Evolutionary conservation across 2,329 filamentous ascomycete genomes (phyloP), one percentile per base, ranked within the genome.

Genomic region (Microdochium nivale): DNA sequence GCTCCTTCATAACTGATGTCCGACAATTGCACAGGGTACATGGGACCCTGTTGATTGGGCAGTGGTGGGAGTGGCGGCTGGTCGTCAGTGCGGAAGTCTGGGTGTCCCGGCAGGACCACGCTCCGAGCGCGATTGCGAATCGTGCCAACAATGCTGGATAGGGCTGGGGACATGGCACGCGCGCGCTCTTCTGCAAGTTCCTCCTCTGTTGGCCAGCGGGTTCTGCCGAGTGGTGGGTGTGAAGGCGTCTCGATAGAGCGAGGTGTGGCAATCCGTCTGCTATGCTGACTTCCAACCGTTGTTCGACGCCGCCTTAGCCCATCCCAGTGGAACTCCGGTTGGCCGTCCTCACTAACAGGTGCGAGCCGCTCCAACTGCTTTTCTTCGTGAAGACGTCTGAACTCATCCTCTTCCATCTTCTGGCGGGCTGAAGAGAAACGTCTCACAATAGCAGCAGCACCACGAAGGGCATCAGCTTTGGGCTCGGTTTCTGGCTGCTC

Each of bases 401-500:
- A 80, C 66, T 97, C 94, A 46, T 88, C 82, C 8, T 83, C 76
- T 65, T 97, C 89, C 74, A 87, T 87, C 64, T 86, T 87, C 55
- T 86, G 80, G 54, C 94, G 80, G 0, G 85, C 78, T 11, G 77
- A 77, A 0, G 90, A 96, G 49, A 99, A 77, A 14, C 88, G 83
- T 55, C 94, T 83, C 50, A 99, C 79, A 53, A 99, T 90, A 47
- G 90, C 90, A 7, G 89, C 91, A 16, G 92, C 77, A 54, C 92
- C 94, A 58, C 94, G 88, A 62, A 99, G 95, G 10, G 94, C 90
- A 67, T 99, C 94, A 14, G 94, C 94, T 65, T 96, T 95, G 50
- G 94, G 94, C 62, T 99, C 94, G 14, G 87, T 87, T 68, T 99
- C 94, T n/a, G 91, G 87, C 65, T 97, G 90, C 65, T 95, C 90